Evolutionary conservation across 164 flowering plant genomes (phyloP).

Genomic region (Macadamia tetraphylla): DNA sequence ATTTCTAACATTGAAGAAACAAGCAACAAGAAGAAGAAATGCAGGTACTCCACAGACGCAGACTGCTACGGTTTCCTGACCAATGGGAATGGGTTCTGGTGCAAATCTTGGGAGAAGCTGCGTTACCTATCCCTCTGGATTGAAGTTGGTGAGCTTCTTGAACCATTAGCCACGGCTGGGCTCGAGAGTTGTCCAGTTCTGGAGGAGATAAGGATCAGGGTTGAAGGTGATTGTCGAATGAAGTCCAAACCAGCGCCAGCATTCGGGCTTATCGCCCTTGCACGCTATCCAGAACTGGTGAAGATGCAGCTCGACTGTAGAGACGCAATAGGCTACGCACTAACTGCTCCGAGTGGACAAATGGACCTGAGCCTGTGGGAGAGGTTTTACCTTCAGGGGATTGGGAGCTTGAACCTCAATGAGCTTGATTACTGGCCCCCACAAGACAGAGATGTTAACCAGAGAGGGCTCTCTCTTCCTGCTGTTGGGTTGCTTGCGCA

Average conservation of each 20-base stretch:
- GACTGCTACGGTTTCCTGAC: background rate
- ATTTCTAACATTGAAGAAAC: background rate
- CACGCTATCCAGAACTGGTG: slow-evolving; percentile 38
- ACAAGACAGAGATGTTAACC: slow-evolving; percentile 88
- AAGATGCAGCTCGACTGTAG: slow-evolving; percentile 86
- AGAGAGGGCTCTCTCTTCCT: slow-evolving; percentile 80
- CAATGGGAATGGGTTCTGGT: slow-evolving; percentile 34
- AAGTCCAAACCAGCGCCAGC: slow-evolving; percentile 40
- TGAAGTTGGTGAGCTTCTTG: slow-evolving; percentile 65
- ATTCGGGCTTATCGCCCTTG: slow-evolving; percentile 60
- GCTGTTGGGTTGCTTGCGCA: slow-evolving; percentile 65
- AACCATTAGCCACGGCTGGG: slow-evolving; percentile 51
- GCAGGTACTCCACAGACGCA: slow-evolving; percentile 19
- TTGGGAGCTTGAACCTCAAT: slow-evolving; percentile 41
- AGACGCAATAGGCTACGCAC: slow-evolving; percentile 63
- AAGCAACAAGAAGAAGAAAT: slow-evolving; percentile 36
- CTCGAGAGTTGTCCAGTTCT: slow-evolving; percentile 69
- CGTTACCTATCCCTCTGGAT: slow-evolving; percentile 71
- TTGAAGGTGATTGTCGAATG: slow-evolving; percentile 89
- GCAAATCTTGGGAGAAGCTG: slow-evolving; percentile 52
- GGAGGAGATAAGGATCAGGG: slow-evolving; percentile 62
- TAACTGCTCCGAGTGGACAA: slow-evolving; percentile 86
- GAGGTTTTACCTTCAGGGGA: slow-evolving; percentile 70
- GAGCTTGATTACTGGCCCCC: slow-evolving; percentile 98
- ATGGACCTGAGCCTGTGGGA: slow-evolving; percentile 97